phyloP scores from a whole-genome alignment of 805 yeast genomes.

The Tetrapisispora fleetii region DNA sequence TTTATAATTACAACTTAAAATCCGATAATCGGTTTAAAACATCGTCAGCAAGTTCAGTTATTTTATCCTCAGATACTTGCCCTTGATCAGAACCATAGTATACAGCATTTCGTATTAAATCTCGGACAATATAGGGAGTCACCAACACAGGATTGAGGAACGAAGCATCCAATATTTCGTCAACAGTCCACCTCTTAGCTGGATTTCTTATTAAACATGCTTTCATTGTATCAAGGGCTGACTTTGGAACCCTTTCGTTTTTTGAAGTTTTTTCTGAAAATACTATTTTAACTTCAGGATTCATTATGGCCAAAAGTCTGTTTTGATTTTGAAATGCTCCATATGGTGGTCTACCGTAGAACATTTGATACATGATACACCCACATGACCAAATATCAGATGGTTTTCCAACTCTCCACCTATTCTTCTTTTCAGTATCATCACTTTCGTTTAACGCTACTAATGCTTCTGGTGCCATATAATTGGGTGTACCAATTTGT shows the following conservation, averaged over 20 bases:
- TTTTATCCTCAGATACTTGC: conserved; percentile 34
- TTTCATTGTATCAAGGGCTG: conserved; percentile 61
- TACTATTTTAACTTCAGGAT: conserved; percentile 62
- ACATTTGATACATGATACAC: conserved; percentile 89
- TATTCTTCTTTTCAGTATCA: conserved; percentile 31
- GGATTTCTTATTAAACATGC: conserved; percentile 70
- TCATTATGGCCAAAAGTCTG: conserved; percentile 74
- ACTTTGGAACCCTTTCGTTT: conserved; percentile 51
- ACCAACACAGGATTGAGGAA: conserved; percentile 72
- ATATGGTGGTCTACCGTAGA: conserved; percentile 88
- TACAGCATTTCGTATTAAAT: conserved; percentile 67
- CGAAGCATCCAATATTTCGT: conserved; percentile 48
- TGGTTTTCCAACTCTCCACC: conserved; percentile 81
- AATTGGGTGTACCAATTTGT: conserved; percentile 91
- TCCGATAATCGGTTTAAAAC: conserved; percentile 43
- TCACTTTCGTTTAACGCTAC: conserved; percentile 40
- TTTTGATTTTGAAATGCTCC: conserved; percentile 68
- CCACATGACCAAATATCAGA: conserved; percentile 99
- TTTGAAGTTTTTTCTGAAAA: conserved; percentile 59
- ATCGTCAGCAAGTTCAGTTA: conserved; percentile 41
- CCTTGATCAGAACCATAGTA: conserved; percentile 51
- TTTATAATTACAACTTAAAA: conserved; percentile 14
- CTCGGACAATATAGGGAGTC: conserved; percentile 53
- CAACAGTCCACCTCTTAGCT: conserved; percentile 50
- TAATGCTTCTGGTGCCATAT: conserved; percentile 96